A percentile compares a stretch with the other conserved stretches of the same genome.
phyloP scores from a whole-genome alignment of 495 filamentous ascomycete genomes.

The Halenospora varia region DNA sequence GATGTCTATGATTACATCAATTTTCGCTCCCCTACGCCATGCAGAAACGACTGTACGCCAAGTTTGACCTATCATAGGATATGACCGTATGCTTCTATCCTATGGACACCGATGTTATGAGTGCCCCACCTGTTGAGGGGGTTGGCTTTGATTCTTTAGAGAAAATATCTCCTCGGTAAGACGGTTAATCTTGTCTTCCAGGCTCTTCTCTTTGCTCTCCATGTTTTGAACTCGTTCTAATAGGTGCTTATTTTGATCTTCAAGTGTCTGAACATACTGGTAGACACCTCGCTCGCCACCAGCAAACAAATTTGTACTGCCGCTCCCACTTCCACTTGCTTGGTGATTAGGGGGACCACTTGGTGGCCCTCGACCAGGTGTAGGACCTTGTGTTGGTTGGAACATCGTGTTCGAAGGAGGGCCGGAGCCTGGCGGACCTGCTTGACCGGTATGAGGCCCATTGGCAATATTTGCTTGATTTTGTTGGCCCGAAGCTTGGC shows the following conservation, averaged over 20 bases:
- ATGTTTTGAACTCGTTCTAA: slow-evolving; percentile 32
- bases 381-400: slow-evolving; percentile 12
- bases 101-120: slow-evolving; percentile 20
- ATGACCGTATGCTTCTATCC: slow-evolving; percentile 18
- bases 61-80: slow-evolving; percentile 14
- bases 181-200: slow-evolving; percentile 35
- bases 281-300: slow-evolving; percentile 39
- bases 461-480: slow-evolving; percentile 17
- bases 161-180: slow-evolving; percentile 33
- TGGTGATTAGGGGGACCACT: slow-evolving; percentile 22
- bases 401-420: slow-evolving; percentile 11
- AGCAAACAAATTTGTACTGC: slow-evolving; percentile 39
- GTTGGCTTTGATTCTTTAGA: slow-evolving; percentile 28
- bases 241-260: slow-evolving; percentile 40
- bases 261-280: slow-evolving; percentile 47
- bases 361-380: slow-evolving; percentile 8
- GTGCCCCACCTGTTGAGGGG: slow-evolving; percentile 9
- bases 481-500: slow-evolving; percentile 27
- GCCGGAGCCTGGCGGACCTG: slow-evolving; percentile 22
- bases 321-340: slow-evolving; percentile 31
- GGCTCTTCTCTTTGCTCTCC: slow-evolving; percentile 34
- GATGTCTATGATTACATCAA: slow-evolving; percentile 21
- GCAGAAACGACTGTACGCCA: slow-evolving; percentile 17
- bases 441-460: slow-evolving; percentile 10
- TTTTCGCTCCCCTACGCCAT: slow-evolving; percentile 18